These are phyloP conservation scores for Boletus barrowsii DNA, from an alignment of 768 basidiomycete genomes.

Conservation along the genomic window DNA sequence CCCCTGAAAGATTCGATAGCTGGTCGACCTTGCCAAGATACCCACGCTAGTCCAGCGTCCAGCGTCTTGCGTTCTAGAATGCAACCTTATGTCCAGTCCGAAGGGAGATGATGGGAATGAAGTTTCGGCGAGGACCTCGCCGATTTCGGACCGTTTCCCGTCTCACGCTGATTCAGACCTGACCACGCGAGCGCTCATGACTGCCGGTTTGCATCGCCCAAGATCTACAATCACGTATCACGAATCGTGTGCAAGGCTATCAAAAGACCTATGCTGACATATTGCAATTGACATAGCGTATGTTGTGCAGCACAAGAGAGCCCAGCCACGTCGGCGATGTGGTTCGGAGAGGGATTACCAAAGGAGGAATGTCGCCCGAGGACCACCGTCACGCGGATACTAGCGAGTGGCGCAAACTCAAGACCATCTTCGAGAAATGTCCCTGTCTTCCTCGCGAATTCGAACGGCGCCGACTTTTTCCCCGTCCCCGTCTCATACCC, in stretches of 20 bases:
- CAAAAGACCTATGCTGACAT: background rate
- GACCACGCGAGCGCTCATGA: slow-evolving; percentile 8
- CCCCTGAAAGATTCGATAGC: too few relatives aligned
- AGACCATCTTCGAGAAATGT: too few relatives aligned
- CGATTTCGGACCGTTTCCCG: too few relatives aligned
- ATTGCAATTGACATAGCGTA: background rate
- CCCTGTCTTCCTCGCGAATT: too few relatives aligned
- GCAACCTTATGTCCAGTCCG: background rate
- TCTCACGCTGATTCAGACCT: slow-evolving; percentile 1
- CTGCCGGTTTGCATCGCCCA: background rate
- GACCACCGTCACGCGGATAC: too few relatives aligned
- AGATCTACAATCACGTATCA: slow-evolving; percentile 4
- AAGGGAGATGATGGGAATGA: background rate
- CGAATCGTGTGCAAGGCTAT: slow-evolving; percentile 1
- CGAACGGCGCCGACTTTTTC: too few relatives aligned
- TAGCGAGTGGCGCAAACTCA: too few relatives aligned
- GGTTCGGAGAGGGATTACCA: too few relatives aligned
- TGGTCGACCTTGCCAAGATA: background rate
- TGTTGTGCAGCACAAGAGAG: background rate
- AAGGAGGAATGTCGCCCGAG: too few relatives aligned
- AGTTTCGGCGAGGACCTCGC: too few relatives aligned
- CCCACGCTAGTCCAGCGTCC: background rate
- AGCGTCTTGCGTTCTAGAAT: background rate
- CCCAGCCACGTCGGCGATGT: background rate
- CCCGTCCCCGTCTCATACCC: too few relatives aligned